Conservation (phyloP, 2,329 filamentous ascomycete species). For the Diaporthe humulicola region DNA sequence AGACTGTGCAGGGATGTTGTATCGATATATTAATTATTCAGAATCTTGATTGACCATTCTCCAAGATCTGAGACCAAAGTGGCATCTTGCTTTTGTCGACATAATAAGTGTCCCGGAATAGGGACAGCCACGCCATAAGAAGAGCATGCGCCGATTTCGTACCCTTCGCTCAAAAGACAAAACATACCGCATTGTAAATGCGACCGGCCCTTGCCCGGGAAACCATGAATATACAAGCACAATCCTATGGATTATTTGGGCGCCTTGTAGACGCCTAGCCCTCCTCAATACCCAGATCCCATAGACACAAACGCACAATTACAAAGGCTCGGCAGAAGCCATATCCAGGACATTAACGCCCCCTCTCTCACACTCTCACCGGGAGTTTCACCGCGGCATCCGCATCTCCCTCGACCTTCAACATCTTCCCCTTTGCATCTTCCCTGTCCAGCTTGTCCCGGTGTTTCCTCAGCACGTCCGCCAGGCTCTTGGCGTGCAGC, state of each 20-base stretch:
- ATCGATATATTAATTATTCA: not conserved
- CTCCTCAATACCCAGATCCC: not conserved
- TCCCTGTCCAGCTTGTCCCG: conserved; percentile 41
- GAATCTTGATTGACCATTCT: not conserved
- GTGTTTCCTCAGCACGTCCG: conserved; percentile 50
- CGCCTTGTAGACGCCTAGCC: conserved; percentile 1
- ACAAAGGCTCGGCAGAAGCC: not conserved
- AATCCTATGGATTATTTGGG: not conserved
- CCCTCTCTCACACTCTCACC: not conserved
- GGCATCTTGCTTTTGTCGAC: not conserved
- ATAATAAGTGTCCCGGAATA: not conserved
- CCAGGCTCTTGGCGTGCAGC: conserved; percentile 60
- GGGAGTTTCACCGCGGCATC: not conserved
- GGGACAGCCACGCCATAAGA: not conserved
- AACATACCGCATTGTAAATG: conserved; percentile 15
- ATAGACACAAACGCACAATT: not conserved
- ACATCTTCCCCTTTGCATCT: conserved; percentile 37
- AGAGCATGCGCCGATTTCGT: not conserved
- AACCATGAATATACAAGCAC: not conserved
- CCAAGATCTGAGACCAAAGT: not conserved
- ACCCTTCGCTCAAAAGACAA: conserved; percentile 2
- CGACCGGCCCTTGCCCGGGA: not conserved
- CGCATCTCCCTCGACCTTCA: conserved; percentile 31
- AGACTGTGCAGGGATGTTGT: not conserved
- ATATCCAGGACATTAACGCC: not conserved